Base-by-base conservation (phyloP, 2,329 filamentous ascomycete species). In the Tolypocladium pustulatum region DNA sequence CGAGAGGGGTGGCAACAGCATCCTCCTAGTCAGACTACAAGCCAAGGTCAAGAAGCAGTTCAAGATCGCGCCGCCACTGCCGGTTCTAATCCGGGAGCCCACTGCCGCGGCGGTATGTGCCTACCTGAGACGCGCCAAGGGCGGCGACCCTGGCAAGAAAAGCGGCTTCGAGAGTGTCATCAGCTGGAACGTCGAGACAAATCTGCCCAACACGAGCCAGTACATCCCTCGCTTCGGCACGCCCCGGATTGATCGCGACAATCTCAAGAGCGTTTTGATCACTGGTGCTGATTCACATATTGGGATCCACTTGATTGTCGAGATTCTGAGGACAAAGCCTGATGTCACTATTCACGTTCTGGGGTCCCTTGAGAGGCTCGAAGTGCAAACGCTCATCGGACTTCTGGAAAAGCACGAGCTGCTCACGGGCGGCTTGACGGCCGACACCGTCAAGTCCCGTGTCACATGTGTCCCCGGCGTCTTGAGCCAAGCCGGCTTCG, bases 1-100 rank as follows among this genome's bases (percentile, higher is more conserved):
- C 56, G 63, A 67, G 53, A 61, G 59, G 22, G 66, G 66, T 10
- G 65, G 65, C 43, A 66, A 68, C 58, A 65, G 64, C 37, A 63
- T 67, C 41, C 63, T 67, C 12, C 62, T 66, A 1, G 40, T 43
- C 40, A 43, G 40, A 20, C 40, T 43, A 20, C 40, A 43, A 22
- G 40, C 40, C 40, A 43, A 43, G 40, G 57, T 68, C 43, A 66
- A 65, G 59, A 66, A 64, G 55, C 61, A 63, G 36, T 65, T 67
- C 61, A 65, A 64, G 59, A 62, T 43, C 22, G 40, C 40, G 40
- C 40, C 40, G 40, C 40, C 40, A 22, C 40, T 43, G 40, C 20
- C 40, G 20, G 20, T 20, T 22, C 40, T 43, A 3, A 43, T 43
- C 40, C 17, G 40, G 40, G 40, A 43, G 40, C 40, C 40, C 22